A percentile compares a stretch with the other conserved stretches of the same genome.
Evolutionary conservation across 495 filamentous ascomycete genomes (phyloP).

Genomic region (Lepraria neglecta): DNA sequence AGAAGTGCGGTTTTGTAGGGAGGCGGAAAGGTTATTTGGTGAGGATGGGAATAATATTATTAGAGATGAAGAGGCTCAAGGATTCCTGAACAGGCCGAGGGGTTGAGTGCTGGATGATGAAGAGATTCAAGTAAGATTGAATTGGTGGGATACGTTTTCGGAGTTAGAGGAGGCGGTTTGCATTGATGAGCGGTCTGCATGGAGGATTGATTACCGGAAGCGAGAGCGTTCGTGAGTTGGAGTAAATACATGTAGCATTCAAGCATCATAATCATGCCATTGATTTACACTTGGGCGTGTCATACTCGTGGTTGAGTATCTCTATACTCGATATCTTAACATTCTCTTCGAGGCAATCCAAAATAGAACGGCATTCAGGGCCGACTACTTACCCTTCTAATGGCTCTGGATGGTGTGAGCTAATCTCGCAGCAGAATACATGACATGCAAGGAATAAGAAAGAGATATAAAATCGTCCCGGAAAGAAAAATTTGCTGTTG

Average conservation of each 20-base stretch:
- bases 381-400: too few species aligned
- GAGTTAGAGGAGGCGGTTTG: background rate
- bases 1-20: conserved; percentile 76
- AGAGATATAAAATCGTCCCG: too few species aligned
- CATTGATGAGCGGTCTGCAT: background rate
- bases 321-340: too few species aligned
- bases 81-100: conserved; percentile 10
- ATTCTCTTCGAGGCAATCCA: too few species aligned
- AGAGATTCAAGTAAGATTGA: background rate
- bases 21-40: conserved; percentile 71
- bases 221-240: background rate
- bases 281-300: too few species aligned
- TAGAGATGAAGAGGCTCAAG: conserved; percentile 19
- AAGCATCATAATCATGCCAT: background rate
- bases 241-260: background rate
- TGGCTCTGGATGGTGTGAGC: too few species aligned
- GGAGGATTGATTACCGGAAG: background rate
- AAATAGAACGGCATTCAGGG: too few species aligned
- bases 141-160: background rate
- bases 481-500: too few species aligned
- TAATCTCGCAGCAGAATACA: too few species aligned
- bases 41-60: conserved; percentile 10
- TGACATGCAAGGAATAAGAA: too few species aligned
- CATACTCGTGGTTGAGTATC: too few species aligned
- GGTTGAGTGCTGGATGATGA: background rate